A percentile compares a stretch with the other conserved stretches of the same genome.
These are phyloP conservation scores for Colletotrichum coccodes DNA, from an alignment of 2,329 filamentous ascomycete species.

Conservation along the genomic window DNA sequence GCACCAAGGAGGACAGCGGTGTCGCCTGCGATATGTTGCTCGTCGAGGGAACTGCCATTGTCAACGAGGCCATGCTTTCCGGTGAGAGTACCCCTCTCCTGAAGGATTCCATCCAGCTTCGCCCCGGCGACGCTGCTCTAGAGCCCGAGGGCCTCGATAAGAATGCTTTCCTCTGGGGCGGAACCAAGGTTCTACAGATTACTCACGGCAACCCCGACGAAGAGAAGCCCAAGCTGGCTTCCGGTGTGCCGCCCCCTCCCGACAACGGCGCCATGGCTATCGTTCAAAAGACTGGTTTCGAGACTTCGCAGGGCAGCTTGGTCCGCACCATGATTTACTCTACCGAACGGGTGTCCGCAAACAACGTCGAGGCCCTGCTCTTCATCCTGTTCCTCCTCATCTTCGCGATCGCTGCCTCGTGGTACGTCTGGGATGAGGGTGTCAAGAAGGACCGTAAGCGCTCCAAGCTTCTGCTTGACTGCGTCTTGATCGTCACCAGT, in stretches of 20 bases:
- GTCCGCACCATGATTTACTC: constrained; percentile 99
- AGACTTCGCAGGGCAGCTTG: constrained; percentile 96
- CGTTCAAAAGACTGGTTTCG: constrained; percentile 97
- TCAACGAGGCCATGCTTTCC: constrained; percentile 99
- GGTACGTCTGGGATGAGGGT: constrained; percentile 99
- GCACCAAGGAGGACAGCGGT: constrained; percentile 96
- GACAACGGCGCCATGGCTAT: constrained; percentile 95
- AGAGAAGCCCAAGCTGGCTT: constrained; percentile 75
- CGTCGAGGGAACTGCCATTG: constrained; percentile 94
- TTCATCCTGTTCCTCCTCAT: constrained; percentile 97
- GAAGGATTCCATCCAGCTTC: constrained; percentile 94
- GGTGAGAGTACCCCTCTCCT: constrained; percentile 96
- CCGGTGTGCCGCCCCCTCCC: constrained; percentile 84
- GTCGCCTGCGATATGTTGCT: constrained; percentile 98
- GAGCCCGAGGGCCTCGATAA: constrained; percentile 95
- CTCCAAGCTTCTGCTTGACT: constrained; percentile 96
- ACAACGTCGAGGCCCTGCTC: constrained; percentile 94
- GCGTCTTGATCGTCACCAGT: constrained; percentile 95
- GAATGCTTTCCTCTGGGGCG: constrained; percentile 95
- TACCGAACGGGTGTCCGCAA: constrained; percentile 97
- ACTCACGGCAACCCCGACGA: constrained; percentile 86
- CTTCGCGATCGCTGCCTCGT: constrained; percentile 96
- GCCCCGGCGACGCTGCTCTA: constrained; percentile 81
- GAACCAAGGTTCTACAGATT: constrained; percentile 96
- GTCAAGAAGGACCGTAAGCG: constrained; percentile 94